Base-by-base conservation (phyloP, 2,329 filamentous ascomycete species). In the Fusarium brachygibbosum region DNA sequence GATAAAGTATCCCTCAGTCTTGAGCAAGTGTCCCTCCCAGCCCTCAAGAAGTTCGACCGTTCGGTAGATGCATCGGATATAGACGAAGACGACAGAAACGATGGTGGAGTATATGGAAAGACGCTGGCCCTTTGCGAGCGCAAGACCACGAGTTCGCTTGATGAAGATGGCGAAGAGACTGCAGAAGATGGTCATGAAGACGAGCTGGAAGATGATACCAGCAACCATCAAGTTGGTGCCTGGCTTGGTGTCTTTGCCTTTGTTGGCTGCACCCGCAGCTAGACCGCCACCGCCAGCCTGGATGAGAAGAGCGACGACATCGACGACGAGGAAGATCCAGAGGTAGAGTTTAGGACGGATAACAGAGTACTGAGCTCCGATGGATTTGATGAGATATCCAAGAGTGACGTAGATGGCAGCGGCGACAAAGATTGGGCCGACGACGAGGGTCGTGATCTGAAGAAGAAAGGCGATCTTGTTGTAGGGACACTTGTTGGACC, bases 381-480 rank as follows among this genome's bases (percentile, higher is more conserved):
- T 73, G 13, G 80, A 58, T 28, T 76, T 72, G 75, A 86, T 85
- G 59, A 86, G 79, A 32, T 76, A 78, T 51, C 83, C 83, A 5
- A 86, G 79, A 44, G 85, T 75, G 50, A 86, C 76, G 72, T 86
- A 86, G 50, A 86, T 79, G 3, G 82, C 84, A 3, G 83, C 84
- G 16, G 83, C 84, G 72, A 84, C 84, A 76, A 86, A 86, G 8
- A 82, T 82, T 12, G 84, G 84, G 11, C 75, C 77, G 56, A 82
- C 77, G 58, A 81, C 79, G 49, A 82, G 79, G 13, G 80, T 81
- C 3, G 81, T 83, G 41, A 85, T 85, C 67, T 86, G 84, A 73
- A 85, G 82, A 7, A 85, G 73, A 58, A 85, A 86, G 14, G 83
- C 82, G 16, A 79, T 80, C 14, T 74, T 59, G 70, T 84, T 85